Evolutionary conservation across 2,329 filamentous ascomycete genomes (phyloP), one percentile per base, ranked within the genome.

Genomic region (Amesomyces nigricolor): DNA sequence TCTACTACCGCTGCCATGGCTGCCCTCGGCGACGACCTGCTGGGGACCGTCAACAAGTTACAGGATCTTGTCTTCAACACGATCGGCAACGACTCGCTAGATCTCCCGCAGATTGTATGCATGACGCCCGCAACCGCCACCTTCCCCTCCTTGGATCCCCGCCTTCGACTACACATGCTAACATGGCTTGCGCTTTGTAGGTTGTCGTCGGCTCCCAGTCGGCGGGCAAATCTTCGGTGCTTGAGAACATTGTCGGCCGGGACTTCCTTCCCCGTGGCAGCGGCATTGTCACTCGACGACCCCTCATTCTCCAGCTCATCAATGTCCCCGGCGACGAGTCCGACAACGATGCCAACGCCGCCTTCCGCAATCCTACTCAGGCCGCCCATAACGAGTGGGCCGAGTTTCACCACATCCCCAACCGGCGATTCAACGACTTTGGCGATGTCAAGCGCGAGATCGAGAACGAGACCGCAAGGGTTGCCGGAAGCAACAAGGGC

Each of bases 31-130:
- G 94, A 99, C 74, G 91, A 99, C 75, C 79, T 99, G 74, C 83
- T 99, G 71, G 85, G 83, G 65, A 95, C 91, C 62, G 94, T 99
- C 76, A 99, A 99, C 80, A 95, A 95, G 79, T 81, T 99, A 68
- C 94, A 99, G 75, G 94, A 97, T 74, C 77, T 99, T 69, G 94
- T 99, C 68, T 99, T 99, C 79, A 99, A 99, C 77, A 99, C 94
- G 64, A 99, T 99, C 73, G 94, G 94, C 74, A 97, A 91, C 78
- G 94, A 99, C 73, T 97, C 92, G 51, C 82, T 99, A 59, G 94
- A 99, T 74, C 78, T 99, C 56, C 94, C 94, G 57, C 94, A 99
- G 76, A 99, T 99, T 80, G 94, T 96, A 85, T 69, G 85, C 77
- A 61, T 42, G 51, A 40, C 5, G 29, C 30, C 44, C n/a, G 22